phyloP scores from a whole-genome alignment of 1,139 yeast genomes.

The Meyerozyma guilliermondii region DNA sequence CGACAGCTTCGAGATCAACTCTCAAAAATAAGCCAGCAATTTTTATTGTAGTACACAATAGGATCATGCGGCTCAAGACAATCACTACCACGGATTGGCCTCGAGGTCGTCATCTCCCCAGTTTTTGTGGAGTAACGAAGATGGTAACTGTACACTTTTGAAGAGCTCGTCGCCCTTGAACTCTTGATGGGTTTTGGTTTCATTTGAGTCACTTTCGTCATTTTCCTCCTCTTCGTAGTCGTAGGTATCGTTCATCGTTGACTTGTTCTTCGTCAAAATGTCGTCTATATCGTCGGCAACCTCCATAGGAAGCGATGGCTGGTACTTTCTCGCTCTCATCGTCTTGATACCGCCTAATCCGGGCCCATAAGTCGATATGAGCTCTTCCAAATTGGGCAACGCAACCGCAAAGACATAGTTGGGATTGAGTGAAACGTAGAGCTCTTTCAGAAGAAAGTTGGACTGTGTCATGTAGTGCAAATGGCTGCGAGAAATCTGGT shows the following conservation, averaged over 20 bases:
- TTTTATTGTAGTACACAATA: neutral
- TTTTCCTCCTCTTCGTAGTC: constrained; percentile 26
- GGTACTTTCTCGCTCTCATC: constrained; percentile 44
- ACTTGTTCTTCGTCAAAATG: constrained; percentile 32
- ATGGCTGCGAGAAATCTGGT: constrained; percentile 27
- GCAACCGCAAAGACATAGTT: constrained; percentile 46
- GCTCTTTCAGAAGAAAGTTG: constrained; percentile 35
- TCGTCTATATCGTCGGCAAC: constrained; percentile 63
- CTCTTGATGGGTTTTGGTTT: constrained; percentile 9
- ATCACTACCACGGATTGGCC: constrained; percentile 43
- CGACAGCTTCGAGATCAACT: neutral
- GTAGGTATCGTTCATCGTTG: constrained; percentile 28
- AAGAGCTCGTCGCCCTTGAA: constrained; percentile 47
- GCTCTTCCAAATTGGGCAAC: constrained; percentile 55
- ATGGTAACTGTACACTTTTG: constrained; percentile 46
- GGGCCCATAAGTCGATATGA: constrained; percentile 57
- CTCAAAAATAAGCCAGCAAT: neutral
- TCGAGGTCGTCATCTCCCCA: constrained; percentile 42
- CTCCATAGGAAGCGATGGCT: constrained; percentile 58
- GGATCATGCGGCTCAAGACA: neutral
- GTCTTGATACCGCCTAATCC: constrained; percentile 52
- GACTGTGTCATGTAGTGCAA: constrained; percentile 42
- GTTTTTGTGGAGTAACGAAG: constrained; percentile 45
- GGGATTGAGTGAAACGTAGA: constrained; percentile 44
- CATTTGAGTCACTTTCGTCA: constrained; percentile 9